A percentile compares a stretch with the other conserved stretches of the same genome.
phyloP scores from a whole-genome alignment of 352 stramenopile genomes.

The Sclerospora graminicola region DNA sequence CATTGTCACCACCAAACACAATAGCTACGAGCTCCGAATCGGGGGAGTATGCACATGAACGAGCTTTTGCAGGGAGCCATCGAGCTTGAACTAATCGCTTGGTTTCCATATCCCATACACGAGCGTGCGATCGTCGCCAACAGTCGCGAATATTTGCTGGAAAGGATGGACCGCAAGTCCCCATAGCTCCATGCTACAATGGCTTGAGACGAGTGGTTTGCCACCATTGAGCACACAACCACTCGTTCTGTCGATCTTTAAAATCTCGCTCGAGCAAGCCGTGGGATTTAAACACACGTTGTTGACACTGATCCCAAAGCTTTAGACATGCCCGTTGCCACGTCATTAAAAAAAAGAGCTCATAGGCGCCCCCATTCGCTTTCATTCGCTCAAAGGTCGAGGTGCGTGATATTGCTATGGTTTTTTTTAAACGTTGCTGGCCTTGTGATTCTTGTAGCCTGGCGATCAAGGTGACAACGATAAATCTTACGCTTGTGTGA shows the following conservation, averaged over 20 bases:
- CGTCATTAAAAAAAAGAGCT: conserved; percentile 88
- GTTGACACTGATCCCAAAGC: no score
- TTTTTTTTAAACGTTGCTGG: conserved; percentile 61
- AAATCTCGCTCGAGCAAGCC: no score
- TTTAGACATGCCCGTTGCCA: no score
- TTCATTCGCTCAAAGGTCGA: conserved; percentile 66
- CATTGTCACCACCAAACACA: conserved; percentile 57
- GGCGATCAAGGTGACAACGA: conserved; percentile 42
- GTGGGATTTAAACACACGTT: no score
- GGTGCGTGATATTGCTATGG: conserved; percentile 79
- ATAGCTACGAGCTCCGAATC: conserved; percentile 84
- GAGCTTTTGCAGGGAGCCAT: conserved; percentile 33
- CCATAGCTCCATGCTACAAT: no score
- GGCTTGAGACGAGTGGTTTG: no score
- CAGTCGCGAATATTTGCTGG: no score
- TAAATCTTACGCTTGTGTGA: conserved; percentile 74
- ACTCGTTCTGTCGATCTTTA: no score
- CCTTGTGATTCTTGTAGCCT: conserved; percentile 37
- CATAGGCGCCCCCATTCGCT: conserved; percentile 65
- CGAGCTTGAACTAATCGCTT: conserved; percentile 28
- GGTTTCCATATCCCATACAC: no score
- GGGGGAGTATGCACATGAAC: conserved; percentile 80
- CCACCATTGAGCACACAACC: no score
- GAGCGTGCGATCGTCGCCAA: no score
- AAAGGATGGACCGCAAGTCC: no score